Evolutionary conservation across 805 yeast genomes (phyloP).

Genomic region (Barnettozyma sp.): DNA sequence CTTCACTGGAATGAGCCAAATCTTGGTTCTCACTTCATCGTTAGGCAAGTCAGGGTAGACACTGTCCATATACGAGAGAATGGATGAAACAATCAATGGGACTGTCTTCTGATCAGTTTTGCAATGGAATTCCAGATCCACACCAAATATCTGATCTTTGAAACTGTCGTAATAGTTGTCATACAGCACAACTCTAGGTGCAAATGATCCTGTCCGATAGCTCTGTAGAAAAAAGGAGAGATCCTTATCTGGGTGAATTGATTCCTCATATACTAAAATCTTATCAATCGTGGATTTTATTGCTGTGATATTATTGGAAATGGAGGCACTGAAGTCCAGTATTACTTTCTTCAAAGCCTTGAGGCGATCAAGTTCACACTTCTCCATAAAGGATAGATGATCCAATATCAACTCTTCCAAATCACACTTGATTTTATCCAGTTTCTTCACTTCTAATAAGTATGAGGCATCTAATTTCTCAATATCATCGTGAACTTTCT

Average conservation of each 20-base stretch:
- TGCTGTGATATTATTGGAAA: slow-evolving; percentile 52
- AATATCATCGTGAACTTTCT: slow-evolving; percentile 51
- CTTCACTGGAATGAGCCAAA: slow-evolving; percentile 65
- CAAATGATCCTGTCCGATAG: slow-evolving; percentile 66
- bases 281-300: slow-evolving; percentile 56
- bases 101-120: slow-evolving; percentile 67
- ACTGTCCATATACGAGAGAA: slow-evolving; percentile 59
- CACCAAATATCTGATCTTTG: slow-evolving; percentile 69
- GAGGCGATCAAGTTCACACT: slow-evolving; percentile 73
- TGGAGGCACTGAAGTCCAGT: slow-evolving; percentile 61
- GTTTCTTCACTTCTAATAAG: slow-evolving; percentile 43
- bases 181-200: slow-evolving; percentile 65
- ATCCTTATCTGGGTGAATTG: slow-evolving; percentile 65
- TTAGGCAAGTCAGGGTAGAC: slow-evolving; percentile 62
- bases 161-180: slow-evolving; percentile 74
- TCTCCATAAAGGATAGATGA: slow-evolving; percentile 70
- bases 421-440: slow-evolving; percentile 64
- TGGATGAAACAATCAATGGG: slow-evolving; percentile 57
- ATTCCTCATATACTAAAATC: slow-evolving; percentile 57
- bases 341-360: slow-evolving; percentile 70
- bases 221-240: slow-evolving; percentile 57
- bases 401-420: slow-evolving; percentile 69
- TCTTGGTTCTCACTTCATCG: slow-evolving; percentile 58
- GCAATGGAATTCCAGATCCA: slow-evolving; percentile 63
- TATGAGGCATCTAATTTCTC: slow-evolving; percentile 50